phyloP scores from a whole-genome alignment of 129 eudicot genomes.

The Daucus carota region DNA sequence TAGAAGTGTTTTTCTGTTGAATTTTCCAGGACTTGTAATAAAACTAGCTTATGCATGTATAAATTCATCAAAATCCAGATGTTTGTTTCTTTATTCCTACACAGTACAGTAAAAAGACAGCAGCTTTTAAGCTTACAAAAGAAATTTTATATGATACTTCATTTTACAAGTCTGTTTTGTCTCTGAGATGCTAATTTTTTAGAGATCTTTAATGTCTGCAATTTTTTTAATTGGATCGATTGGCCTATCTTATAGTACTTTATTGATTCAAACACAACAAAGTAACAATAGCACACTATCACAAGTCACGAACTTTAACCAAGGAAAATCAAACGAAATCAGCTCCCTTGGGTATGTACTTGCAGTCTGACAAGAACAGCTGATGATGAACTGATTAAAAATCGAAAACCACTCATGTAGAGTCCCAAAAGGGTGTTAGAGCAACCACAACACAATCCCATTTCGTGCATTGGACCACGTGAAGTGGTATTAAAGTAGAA shows the following conservation, averaged over 20 bases:
- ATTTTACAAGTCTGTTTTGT: background rate
- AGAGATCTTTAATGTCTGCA: background rate
- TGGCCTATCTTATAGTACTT: background rate
- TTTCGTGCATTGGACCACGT: too few relatives aligned
- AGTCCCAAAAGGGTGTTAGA: background rate
- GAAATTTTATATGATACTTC: background rate
- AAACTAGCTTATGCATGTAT: background rate
- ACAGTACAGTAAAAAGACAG: background rate
- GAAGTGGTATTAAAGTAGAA: too few relatives aligned
- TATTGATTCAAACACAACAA: background rate
- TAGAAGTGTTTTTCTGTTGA: background rate
- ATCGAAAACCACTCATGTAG: background rate
- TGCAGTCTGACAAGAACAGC: background rate
- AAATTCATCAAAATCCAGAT: background rate
- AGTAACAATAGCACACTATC: background rate
- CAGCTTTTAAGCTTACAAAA: background rate
- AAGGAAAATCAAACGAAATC: background rate
- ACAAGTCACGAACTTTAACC: background rate
- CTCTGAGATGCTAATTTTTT: background rate
- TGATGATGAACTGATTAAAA: too few relatives aligned
- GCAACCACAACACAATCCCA: too few relatives aligned
- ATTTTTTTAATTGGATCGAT: background rate
- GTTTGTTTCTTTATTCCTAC: background rate
- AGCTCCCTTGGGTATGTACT: background rate
- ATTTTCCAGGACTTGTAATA: background rate